Evolutionary conservation across 164 flowering plant species (phyloP).

Genomic region (Dillenia suffruticosa): DNA sequence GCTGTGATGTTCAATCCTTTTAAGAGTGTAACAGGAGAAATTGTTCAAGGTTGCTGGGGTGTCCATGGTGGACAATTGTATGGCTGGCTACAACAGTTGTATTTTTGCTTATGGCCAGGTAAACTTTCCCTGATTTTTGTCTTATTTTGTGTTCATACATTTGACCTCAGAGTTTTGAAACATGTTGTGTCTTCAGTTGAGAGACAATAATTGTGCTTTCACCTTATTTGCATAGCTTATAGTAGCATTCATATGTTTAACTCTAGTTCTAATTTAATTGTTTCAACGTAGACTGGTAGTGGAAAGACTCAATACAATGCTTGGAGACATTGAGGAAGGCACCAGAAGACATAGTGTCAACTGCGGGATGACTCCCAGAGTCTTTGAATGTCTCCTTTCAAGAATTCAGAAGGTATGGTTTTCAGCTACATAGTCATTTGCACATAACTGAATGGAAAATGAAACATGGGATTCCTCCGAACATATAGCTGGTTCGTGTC

Average conservation of each 20-base stretch:
- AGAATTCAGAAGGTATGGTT: slow-evolving; percentile 82
- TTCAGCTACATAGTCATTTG: too few species aligned
- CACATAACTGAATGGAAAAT: too few species aligned
- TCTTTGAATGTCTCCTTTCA: slow-evolving; percentile 82
- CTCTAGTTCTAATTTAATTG: background rate
- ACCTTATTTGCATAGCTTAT: too few species aligned
- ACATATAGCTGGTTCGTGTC: too few species aligned
- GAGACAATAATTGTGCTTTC: too few species aligned
- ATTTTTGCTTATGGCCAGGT: slow-evolving; percentile 99
- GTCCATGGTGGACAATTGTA: slow-evolving; percentile 95
- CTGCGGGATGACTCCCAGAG: slow-evolving; percentile 97
- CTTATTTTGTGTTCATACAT: background rate
- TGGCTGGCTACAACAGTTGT: slow-evolving; percentile 97
- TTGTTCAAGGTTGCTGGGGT: slow-evolving; percentile 91
- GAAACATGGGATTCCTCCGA: too few species aligned
- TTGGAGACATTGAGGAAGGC: slow-evolving; percentile 97
- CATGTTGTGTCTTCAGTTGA: too few species aligned
- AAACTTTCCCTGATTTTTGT: slow-evolving; percentile 12
- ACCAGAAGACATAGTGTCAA: slow-evolving; percentile 86
- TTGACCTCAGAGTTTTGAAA: too few species aligned
- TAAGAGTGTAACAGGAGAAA: slow-evolving; percentile 62
- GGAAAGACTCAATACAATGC: slow-evolving; percentile 99
- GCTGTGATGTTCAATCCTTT: background rate
- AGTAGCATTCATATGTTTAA: background rate
- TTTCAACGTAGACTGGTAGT: slow-evolving; percentile 79